Evolutionary conservation across 2,329 filamentous ascomycete species (phyloP).

Genomic region (Volutella citrinella): DNA sequence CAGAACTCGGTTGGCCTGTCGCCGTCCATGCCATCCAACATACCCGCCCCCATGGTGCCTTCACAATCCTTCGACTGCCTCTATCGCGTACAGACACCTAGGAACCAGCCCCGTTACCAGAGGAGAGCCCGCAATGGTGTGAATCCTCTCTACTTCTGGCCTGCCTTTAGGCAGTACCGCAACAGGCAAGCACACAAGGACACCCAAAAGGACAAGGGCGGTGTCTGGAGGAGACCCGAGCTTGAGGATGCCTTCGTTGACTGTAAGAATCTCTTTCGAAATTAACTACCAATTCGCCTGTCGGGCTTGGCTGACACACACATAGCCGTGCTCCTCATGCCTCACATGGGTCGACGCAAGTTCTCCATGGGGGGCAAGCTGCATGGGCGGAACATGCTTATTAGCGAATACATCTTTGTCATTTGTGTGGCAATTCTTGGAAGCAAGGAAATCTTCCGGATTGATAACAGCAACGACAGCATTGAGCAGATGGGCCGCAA

Average conservation of each 20-base stretch:
- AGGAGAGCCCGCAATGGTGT: constrained; percentile 35
- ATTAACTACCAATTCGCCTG: too few relatives aligned
- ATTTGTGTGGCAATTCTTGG: constrained; percentile 37
- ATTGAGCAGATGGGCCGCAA: constrained; percentile 54
- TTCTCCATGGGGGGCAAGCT: constrained; percentile 62
- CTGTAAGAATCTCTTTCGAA: constrained; percentile 46
- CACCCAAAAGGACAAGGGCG: constrained; percentile 56
- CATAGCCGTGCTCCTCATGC: constrained; percentile 64
- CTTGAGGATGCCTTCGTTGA: constrained; percentile 67
- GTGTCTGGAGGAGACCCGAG: constrained; percentile 50
- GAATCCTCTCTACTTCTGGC: constrained; percentile 61
- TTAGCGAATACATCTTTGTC: constrained; percentile 62
- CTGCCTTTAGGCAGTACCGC: constrained; percentile 64
- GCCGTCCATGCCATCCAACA: constrained; percentile 43
- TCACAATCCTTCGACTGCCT: constrained; percentile 45
- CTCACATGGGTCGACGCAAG: constrained; percentile 64
- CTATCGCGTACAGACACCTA: constrained; percentile 35
- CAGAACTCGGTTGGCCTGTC: constrained; percentile 40
- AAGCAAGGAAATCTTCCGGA: constrained; percentile 41
- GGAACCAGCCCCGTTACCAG: constrained; percentile 34
- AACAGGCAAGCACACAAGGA: constrained; percentile 63
- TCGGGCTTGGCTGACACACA: too few relatives aligned
- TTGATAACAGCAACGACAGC: constrained; percentile 42
- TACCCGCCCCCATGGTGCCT: constrained; percentile 50
- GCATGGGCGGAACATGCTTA: constrained; percentile 68